Percentiles rank a stretch among this genome's conserved stretches.
Evolutionary conservation across 257 asterid species (phyloP).

Genomic region (Nicotiana undulata): DNA sequence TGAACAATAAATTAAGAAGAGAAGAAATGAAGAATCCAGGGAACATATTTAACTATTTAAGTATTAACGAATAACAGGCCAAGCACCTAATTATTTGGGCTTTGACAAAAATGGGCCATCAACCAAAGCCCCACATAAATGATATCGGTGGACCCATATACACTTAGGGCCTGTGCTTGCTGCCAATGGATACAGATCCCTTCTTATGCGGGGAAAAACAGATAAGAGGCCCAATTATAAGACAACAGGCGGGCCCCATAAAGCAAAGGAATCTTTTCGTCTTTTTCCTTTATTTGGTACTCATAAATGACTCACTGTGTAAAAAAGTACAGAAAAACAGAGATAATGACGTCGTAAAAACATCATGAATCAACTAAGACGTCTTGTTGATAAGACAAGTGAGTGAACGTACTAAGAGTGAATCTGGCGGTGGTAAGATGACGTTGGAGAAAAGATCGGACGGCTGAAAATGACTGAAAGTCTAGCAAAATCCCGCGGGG

Average conservation of each 20-base stretch:
- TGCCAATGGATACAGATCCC: background rate
- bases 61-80: background rate
- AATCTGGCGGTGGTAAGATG: constrained; percentile 10
- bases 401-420: background rate
- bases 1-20: no score
- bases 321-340: no score
- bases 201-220: background rate
- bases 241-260: background rate
- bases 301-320: background rate
- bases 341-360: constrained; percentile 10
- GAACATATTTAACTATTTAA: background rate
- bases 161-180: background rate
- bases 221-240: background rate
- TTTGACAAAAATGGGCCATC: background rate
- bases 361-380: background rate
- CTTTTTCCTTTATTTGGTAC: background rate
- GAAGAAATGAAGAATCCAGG: no score
- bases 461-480: constrained; percentile 12
- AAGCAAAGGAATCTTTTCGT: background rate
- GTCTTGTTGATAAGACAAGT: constrained; percentile 12
- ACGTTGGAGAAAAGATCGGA: constrained; percentile 20
- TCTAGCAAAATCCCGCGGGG: constrained; percentile 52
- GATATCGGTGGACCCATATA: background rate
- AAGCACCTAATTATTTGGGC: background rate
- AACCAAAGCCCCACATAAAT: background rate